Percentiles rank a stretch among this genome's conserved stretches.
These are phyloP conservation scores for Atkinsonella hypoxylon DNA, from an alignment of 2,329 filamentous ascomycete species.

Conservation along the genomic window DNA sequence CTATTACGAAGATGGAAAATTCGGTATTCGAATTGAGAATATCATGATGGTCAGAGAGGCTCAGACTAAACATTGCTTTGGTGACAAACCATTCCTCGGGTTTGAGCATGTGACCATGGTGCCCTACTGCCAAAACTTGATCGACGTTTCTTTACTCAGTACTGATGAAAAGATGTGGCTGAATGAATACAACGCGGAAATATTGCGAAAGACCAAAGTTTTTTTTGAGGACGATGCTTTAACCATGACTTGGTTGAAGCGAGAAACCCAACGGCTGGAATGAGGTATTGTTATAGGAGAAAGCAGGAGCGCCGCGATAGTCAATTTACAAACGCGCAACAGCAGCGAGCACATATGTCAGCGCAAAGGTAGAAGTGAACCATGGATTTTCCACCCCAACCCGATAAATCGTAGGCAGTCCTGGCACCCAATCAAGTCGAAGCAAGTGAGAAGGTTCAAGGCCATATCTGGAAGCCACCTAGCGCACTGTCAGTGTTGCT, in stretches of 20 bases:
- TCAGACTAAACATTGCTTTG: constrained; percentile 78
- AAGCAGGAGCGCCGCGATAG: not conserved
- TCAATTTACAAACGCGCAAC: constrained; percentile 32
- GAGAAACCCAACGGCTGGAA: constrained; percentile 56
- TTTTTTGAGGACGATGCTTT: constrained; percentile 64
- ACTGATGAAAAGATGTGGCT: constrained; percentile 71
- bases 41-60: constrained; percentile 82
- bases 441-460: constrained; percentile 26
- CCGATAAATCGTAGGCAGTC: constrained; percentile 29
- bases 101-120: constrained; percentile 98
- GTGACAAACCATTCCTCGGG: constrained; percentile 84
- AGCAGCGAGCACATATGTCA: constrained; percentile 57
- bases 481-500: not conserved
- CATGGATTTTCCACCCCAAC: constrained; percentile 45
- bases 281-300: not conserved
- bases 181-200: constrained; percentile 72
- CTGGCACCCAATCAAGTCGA: constrained; percentile 21
- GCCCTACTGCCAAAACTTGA: constrained; percentile 81
- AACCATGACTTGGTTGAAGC: constrained; percentile 69
- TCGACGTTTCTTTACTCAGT: constrained; percentile 62
- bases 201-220: constrained; percentile 67
- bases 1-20: constrained; percentile 91
- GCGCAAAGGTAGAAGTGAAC: constrained; percentile 59
- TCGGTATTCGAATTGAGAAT: constrained; percentile 95
- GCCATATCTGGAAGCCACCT: constrained; percentile 32